Evolutionary conservation across 495 filamentous ascomycete genomes (phyloP).

Genomic region (Trichoderma reesei): DNA sequence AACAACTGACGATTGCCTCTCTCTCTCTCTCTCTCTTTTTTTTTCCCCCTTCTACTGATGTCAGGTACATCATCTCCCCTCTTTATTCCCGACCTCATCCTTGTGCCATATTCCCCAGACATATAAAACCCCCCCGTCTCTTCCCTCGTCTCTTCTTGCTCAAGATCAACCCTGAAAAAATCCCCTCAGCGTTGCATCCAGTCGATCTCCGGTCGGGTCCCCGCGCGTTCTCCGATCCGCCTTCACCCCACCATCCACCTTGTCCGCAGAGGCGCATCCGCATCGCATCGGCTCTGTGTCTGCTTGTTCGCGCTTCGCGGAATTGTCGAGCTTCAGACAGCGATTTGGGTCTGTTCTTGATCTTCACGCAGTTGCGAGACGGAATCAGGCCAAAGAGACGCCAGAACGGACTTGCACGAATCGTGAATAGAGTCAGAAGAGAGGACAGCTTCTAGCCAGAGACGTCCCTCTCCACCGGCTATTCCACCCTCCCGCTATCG

Average conservation of each 20-base stretch:
- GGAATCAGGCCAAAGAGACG: too few relatives aligned
- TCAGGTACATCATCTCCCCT: too few relatives aligned
- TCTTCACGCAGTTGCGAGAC: too few relatives aligned
- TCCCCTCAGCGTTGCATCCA: not conserved
- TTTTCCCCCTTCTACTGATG: not conserved
- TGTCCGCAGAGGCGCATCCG: not conserved
- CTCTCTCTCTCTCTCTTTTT: not conserved
- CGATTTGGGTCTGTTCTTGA: not conserved
- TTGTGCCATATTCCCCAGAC: not conserved
- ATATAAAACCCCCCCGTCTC: not conserved
- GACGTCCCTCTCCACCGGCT: not conserved
- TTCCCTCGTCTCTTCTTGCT: not conserved
- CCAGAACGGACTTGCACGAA: too few relatives aligned
- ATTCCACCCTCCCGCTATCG: not conserved
- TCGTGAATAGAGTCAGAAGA: not conserved
- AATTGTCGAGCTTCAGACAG: not conserved
- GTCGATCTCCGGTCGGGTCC: slow-evolving; percentile 5
- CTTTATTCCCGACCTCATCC: not conserved
- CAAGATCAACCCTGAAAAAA: not conserved
- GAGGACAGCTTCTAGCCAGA: not conserved
- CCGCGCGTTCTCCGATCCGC: slow-evolving; percentile 4
- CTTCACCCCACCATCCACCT: not conserved
- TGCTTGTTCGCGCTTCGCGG: not conserved
- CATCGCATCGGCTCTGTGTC: slow-evolving; percentile 5
- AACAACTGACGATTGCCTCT: not conserved